Conservation (phyloP, 768 basidiomycete species). For the Leccinum ochraceum region DNA sequence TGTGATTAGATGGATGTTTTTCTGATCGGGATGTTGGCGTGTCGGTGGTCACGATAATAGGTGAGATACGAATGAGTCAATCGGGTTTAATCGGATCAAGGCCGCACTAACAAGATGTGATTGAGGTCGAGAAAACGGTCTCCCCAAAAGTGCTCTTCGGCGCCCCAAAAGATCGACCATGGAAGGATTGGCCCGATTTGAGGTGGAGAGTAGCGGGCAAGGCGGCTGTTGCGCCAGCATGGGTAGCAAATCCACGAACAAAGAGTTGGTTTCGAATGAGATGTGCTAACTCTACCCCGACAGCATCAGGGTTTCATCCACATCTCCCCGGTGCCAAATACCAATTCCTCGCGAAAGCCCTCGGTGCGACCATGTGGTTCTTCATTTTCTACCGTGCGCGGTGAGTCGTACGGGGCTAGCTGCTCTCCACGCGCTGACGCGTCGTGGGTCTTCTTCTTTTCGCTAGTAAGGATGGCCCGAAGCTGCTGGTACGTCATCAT, state of each 20-base stretch:
- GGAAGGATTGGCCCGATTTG: slow-evolving; percentile 92
- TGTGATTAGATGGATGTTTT: slow-evolving; percentile 32
- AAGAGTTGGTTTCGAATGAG: slow-evolving; percentile 50
- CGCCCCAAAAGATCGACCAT: slow-evolving; percentile 87
- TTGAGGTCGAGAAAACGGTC: slow-evolving; percentile 98
- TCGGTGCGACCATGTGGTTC: slow-evolving; percentile 98
- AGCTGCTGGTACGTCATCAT: slow-evolving; percentile 54
- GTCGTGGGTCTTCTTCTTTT: slow-evolving; percentile 1
- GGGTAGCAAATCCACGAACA: slow-evolving; percentile 66
- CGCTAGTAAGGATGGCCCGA: slow-evolving; percentile 71
- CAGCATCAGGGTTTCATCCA: slow-evolving; percentile 83
- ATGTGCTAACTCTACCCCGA: slow-evolving; percentile 11
- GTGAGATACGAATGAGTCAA: slow-evolving; percentile 12
- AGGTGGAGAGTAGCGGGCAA: slow-evolving; percentile 87
- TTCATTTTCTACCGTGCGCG: slow-evolving; percentile 96
- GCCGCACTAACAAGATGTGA: slow-evolving; percentile 83
- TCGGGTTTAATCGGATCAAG: slow-evolving; percentile 7
- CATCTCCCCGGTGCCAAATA: slow-evolving; percentile 80
- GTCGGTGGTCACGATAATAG: background rate
- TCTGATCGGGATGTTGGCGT: slow-evolving; percentile 13
- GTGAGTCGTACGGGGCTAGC: slow-evolving; percentile 46
- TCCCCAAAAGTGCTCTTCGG: slow-evolving; percentile 89
- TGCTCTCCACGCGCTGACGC: background rate
- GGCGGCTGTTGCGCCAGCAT: slow-evolving; percentile 47
- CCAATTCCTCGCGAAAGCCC: slow-evolving; percentile 76